Conservation (phyloP, 2,329 filamentous ascomycete species). For the Fusarium sp. region DNA sequence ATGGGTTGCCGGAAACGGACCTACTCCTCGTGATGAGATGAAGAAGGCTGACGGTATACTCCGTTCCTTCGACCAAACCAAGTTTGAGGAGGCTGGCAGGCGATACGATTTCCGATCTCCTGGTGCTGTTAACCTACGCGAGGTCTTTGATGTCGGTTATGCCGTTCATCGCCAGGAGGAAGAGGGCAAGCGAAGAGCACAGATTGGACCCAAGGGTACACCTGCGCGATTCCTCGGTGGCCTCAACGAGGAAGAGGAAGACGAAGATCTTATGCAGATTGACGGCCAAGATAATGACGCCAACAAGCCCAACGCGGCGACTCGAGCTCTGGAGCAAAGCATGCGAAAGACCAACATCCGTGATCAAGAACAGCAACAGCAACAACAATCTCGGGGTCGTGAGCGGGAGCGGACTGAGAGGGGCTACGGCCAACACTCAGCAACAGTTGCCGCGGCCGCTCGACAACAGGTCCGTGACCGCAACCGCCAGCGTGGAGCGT, state of each 20-base stretch:
- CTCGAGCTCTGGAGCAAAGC: constrained; percentile 84
- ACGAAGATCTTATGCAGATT: constrained; percentile 64
- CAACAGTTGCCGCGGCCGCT: constrained; percentile 84
- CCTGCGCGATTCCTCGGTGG: constrained; percentile 67
- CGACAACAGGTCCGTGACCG: constrained; percentile 79
- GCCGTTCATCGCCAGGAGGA: constrained; percentile 97
- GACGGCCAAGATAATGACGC: constrained; percentile 65
- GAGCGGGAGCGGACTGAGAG: constrained; percentile 58
- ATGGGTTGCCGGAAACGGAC: constrained; percentile 80
- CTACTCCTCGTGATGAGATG: constrained; percentile 69
- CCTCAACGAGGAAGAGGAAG: constrained; percentile 76
- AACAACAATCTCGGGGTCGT: constrained; percentile 46
- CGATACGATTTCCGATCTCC: constrained; percentile 95
- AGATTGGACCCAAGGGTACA: constrained; percentile 78
- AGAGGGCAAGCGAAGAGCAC: constrained; percentile 90
- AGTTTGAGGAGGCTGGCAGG: constrained; percentile 68
- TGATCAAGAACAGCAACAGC: constrained; percentile 53
- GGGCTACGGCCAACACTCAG: constrained; percentile 91
- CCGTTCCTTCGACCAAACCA: constrained; percentile 67
- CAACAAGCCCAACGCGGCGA: constrained; percentile 56
- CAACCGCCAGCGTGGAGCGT: constrained; percentile 79
- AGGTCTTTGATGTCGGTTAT: constrained; percentile 98
- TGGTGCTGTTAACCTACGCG: constrained; percentile 92
- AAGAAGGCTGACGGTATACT: constrained; percentile 59
- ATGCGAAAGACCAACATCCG: constrained; percentile 85